Conservation (phyloP, 257 asterid species). For the Plectranthus barbatus region DNA sequence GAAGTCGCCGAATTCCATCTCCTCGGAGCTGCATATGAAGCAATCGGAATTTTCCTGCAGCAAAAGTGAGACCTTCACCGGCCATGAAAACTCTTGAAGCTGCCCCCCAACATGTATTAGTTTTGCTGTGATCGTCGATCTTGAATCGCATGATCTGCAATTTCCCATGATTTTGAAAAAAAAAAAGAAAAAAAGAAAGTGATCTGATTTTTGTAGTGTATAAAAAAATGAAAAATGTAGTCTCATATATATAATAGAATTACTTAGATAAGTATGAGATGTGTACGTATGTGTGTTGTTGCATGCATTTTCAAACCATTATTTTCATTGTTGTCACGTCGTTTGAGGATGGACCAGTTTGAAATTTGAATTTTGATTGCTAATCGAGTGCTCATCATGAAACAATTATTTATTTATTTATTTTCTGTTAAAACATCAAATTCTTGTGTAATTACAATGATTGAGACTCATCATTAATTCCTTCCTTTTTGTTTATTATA, state of each 20-base stretch:
- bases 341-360: conserved; percentile 17
- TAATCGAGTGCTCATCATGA: background rate
- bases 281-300: background rate
- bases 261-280: too few relatives aligned
- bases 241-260: background rate
- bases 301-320: conserved; percentile 15
- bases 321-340: conserved; percentile 19
- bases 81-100: conserved; percentile 57
- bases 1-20: conserved; percentile 54
- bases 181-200: too few relatives aligned
- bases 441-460: background rate
- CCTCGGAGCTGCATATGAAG: conserved; percentile 76
- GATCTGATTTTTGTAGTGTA: background rate
- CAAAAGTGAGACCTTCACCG: conserved; percentile 45
- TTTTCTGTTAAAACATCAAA: background rate
- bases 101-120: conserved; percentile 47
- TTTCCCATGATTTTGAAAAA: conserved; percentile 38
- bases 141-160: conserved; percentile 46
- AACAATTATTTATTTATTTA: too few relatives aligned
- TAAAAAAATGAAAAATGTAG: background rate
- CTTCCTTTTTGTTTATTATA: background rate
- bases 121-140: conserved; percentile 48
- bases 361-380: conserved; percentile 17
- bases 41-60: conserved; percentile 32
- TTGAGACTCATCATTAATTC: background rate